Evolutionary conservation across 2,329 filamentous ascomycete genomes (phyloP).

Genomic region (Grosmannia serpens): DNA sequence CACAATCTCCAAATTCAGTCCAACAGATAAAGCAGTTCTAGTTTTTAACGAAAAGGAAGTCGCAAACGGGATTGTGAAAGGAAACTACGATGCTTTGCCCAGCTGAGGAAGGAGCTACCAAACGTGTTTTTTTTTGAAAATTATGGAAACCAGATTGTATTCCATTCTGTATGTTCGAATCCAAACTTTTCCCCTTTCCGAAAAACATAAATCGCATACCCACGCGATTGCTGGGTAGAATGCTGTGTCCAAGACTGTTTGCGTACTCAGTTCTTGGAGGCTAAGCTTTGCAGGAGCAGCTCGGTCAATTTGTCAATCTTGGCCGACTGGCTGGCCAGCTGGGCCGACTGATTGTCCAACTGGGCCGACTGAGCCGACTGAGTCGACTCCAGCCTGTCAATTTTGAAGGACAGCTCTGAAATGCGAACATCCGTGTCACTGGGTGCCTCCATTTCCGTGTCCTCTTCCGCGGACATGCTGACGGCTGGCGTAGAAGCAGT

Average conservation of each 20-base stretch:
- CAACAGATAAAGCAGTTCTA: no score
- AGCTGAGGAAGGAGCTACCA: not conserved
- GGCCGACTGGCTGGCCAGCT: no score
- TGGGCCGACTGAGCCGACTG: conserved; percentile 28
- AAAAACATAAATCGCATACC: not conserved
- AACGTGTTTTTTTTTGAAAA: not conserved
- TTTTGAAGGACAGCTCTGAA: conserved; percentile 42
- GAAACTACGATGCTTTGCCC: not conserved
- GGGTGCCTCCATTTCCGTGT: conserved; percentile 12
- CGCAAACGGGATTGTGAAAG: not conserved
- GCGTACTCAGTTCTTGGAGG: not conserved
- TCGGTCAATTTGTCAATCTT: conserved; percentile 50
- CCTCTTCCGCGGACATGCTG: conserved; percentile 5
- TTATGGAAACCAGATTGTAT: not conserved
- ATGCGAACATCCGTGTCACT: conserved; percentile 30
- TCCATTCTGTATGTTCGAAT: not conserved
- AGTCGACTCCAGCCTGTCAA: conserved; percentile 34
- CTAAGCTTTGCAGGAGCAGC: conserved; percentile 33
- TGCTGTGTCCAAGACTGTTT: not conserved
- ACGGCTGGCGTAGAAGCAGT: not conserved
- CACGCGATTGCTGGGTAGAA: not conserved
- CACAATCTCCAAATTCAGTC: no score
- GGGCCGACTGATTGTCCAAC: no score
- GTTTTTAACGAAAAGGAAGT: not conserved
- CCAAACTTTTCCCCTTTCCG: not conserved